Evolutionary conservation across 495 filamentous ascomycete species (phyloP).

Genomic region (Lasiosphaeria hispida): DNA sequence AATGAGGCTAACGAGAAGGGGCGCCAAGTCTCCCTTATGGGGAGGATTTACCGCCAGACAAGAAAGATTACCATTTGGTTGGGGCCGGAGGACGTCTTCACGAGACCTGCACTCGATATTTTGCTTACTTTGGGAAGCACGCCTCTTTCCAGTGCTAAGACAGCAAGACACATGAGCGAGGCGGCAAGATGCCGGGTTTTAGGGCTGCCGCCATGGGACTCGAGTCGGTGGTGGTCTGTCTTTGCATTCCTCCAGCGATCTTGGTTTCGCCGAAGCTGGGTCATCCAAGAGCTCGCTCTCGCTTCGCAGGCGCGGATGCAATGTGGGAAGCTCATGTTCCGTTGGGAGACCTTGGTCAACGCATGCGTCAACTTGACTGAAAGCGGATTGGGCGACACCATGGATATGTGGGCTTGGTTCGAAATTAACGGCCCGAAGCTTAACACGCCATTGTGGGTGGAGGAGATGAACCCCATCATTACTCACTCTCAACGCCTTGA

Average conservation of each 20-base stretch:
- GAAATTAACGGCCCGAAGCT: constrained; percentile 16
- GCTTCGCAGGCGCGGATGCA: constrained; percentile 5
- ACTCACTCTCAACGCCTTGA: background rate
- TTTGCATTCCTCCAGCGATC: constrained; percentile 7
- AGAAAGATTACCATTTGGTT: constrained; percentile 10
- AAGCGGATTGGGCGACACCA: constrained; percentile 14
- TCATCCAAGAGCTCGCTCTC: constrained; percentile 8
- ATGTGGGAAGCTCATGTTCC: background rate
- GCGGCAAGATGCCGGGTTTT: background rate
- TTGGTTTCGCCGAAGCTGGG: constrained; percentile 8
- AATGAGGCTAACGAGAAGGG: background rate
- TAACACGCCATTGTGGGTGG: constrained; percentile 18
- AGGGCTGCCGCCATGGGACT: background rate
- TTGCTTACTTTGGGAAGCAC: background rate
- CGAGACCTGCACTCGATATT: background rate
- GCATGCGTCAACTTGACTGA: constrained; percentile 15
- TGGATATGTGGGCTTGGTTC: constrained; percentile 19
- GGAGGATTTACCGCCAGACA: background rate
- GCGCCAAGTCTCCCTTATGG: background rate
- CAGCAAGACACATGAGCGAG: background rate
- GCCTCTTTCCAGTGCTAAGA: background rate
- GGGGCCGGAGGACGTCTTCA: constrained; percentile 11
- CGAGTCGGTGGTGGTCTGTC: constrained; percentile 7
- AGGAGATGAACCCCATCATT: constrained; percentile 15
- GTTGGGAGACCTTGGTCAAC: constrained; percentile 15